Base-by-base conservation (phyloP, 2,329 filamentous ascomycete species). In the Ceratocystis eucalypticola region DNA sequence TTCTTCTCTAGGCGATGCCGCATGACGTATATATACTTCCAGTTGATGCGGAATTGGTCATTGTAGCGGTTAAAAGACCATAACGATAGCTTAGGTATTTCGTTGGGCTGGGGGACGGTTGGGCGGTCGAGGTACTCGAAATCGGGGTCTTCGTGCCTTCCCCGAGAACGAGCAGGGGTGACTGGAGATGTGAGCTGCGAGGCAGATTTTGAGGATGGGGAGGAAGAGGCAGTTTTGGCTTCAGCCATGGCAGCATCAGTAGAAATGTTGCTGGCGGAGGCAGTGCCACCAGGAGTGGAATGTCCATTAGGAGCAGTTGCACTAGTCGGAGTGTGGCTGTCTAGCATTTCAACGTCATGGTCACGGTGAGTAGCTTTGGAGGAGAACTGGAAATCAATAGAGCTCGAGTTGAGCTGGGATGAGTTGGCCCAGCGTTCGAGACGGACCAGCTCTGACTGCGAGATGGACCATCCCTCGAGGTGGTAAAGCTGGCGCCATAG, bases 1-100 rank as follows among this genome's bases (percentile, higher is more conserved):
- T 99, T 97, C 6, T 87, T 85, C 76, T 99, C 94, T 15, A 99
- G 78, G 25, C 86, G 82, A 66, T 87, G 83, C 68, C 94, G 87
- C 79, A 96, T 89, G 70, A 89, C 90, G 77, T 96, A 99, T 0
- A 99, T 80, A 73, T 94, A 90, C 65, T 91, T 88, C 92, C 93
- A 99, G 75, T 95, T 96, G 61, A 97, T 78, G 71, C 84, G 88
- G 67, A 86, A 81, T 59, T 75, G 74, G 72, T 73, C 80, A 72
- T 65, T 68, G 61, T 63, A 55, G 8, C 61, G 37, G 33, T 57
- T 64, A 15, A 64, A 55, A 1, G 28, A 59, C 50, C 65, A 68
- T 7, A 68, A 44, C 22, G 59, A 61, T 8, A 61, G 61, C n/a
- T 55, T 64, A 20, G 37, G 61, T 48, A 68, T 20, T 3, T 64